Evolutionary conservation across 179 eudicot species (phyloP).

Genomic region (Beta corolliflora): DNA sequence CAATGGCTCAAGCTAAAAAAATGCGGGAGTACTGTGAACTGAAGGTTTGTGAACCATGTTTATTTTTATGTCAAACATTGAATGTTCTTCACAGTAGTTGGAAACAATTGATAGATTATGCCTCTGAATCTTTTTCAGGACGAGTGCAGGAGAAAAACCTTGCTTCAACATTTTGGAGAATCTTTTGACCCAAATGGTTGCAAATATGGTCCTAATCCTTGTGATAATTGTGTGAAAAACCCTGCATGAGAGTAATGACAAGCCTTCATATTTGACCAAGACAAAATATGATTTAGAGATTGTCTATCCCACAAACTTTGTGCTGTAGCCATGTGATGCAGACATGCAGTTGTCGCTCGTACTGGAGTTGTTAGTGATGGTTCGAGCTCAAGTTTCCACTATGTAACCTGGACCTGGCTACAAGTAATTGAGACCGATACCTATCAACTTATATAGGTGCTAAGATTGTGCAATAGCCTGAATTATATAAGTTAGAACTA

Average conservation of each 20-base stretch:
- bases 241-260: constrained; percentile 35
- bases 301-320: neutral
- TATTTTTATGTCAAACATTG: neutral
- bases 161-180: constrained; percentile 91
- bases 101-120: neutral
- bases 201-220: constrained; percentile 72
- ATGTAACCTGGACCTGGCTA: neutral
- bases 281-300: neutral
- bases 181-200: constrained; percentile 57
- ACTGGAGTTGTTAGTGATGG: neutral
- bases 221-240: constrained; percentile 78
- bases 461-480: neutral
- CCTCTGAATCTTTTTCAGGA: constrained; percentile 44
- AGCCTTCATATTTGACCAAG: constrained; percentile 12
- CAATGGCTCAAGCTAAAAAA: constrained; percentile 90
- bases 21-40: constrained; percentile 91
- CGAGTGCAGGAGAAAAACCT: constrained; percentile 75
- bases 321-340: constrained; percentile 1
- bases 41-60: constrained; percentile 49
- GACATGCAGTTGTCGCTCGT: neutral
- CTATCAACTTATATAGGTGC: neutral
- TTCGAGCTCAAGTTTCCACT: neutral
- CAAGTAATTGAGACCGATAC: neutral
- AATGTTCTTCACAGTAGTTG: neutral
- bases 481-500: neutral